These are phyloP conservation scores for Peniophora sp. DNA, from an alignment of 1,284 basidiomycete genomes.

Conservation along the genomic window DNA sequence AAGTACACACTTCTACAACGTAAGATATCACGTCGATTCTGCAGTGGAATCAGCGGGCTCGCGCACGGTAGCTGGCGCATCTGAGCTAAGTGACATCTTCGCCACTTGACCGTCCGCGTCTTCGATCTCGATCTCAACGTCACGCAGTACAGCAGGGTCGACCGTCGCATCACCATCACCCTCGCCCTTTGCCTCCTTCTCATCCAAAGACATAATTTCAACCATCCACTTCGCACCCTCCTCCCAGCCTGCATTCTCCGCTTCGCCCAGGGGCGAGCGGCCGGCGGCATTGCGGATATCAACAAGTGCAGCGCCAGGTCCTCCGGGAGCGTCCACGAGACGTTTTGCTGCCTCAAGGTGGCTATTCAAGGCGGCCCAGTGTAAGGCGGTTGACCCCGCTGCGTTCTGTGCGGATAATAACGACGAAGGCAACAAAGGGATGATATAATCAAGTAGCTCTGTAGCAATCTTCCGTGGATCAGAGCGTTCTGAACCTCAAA, in stretches of 20 bases:
- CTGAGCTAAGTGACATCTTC: conserved; percentile 29
- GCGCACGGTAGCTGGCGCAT: neutral
- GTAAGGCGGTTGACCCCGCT: conserved; percentile 72
- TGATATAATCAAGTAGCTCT: conserved; percentile 69
- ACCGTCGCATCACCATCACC: conserved; percentile 20
- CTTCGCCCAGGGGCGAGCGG: conserved; percentile 65
- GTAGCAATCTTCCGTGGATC: conserved; percentile 35
- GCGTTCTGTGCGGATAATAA: conserved; percentile 57
- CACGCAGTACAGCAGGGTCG: conserved; percentile 17
- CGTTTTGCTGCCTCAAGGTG: conserved; percentile 61
- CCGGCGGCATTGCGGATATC: conserved; percentile 68
- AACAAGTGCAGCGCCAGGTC: conserved; percentile 60
- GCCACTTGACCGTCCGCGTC: conserved; percentile 60
- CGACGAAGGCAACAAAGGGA: conserved; percentile 54
- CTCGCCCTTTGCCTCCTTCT: conserved; percentile 28
- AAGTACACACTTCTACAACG: too few species aligned
- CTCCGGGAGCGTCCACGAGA: conserved; percentile 58
- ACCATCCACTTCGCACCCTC: conserved; percentile 77
- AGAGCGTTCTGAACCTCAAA: too few species aligned
- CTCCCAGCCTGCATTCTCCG: conserved; percentile 69
- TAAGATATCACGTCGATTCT: too few species aligned
- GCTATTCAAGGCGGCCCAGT: conserved; percentile 83
- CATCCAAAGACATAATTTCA: conserved; percentile 63
- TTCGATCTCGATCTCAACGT: conserved; percentile 50
- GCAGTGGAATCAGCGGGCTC: too few species aligned